phyloP scores from a whole-genome alignment of 2,329 filamentous ascomycete genomes.

The Aspergillus persii region DNA sequence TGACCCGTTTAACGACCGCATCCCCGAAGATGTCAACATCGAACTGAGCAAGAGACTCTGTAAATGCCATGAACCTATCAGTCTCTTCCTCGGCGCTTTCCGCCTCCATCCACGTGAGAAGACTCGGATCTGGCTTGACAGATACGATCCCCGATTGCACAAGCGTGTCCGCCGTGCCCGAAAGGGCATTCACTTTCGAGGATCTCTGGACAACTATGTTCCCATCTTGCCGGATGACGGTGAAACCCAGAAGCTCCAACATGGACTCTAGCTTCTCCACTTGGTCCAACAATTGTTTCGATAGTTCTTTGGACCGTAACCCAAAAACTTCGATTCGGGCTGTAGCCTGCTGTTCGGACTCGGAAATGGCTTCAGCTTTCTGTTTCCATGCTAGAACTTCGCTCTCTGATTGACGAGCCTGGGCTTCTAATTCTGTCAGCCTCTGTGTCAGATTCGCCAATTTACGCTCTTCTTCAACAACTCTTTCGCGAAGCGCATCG shows the following conservation, averaged over 20 bases:
- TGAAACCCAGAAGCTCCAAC: slow-evolving; percentile 82
- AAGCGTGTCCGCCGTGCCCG: slow-evolving; percentile 35
- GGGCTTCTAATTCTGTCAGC: slow-evolving; percentile 72
- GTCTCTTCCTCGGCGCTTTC: slow-evolving; percentile 65
- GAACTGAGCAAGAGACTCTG: slow-evolving; percentile 72
- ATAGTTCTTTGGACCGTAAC: slow-evolving; percentile 74
- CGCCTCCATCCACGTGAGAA: slow-evolving; percentile 80
- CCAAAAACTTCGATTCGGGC: slow-evolving; percentile 68
- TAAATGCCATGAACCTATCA: slow-evolving; percentile 70
- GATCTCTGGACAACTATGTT: slow-evolving; percentile 73
- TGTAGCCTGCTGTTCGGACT: slow-evolving; percentile 36
- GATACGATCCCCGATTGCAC: slow-evolving; percentile 35
- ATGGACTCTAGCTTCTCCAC: slow-evolving; percentile 81
- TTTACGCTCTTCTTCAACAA: slow-evolving; percentile 73
- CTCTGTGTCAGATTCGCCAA: slow-evolving; percentile 66
- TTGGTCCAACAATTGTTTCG: slow-evolving; percentile 76
- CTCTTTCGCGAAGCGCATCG: slow-evolving; percentile 69
- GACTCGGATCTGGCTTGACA: slow-evolving; percentile 61
- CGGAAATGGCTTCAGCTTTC: slow-evolving; percentile 44
- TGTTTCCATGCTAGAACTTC: slow-evolving; percentile 69
- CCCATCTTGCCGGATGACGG: slow-evolving; percentile 70
- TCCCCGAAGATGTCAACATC: slow-evolving; percentile 83
- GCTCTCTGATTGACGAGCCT: slow-evolving; percentile 71
- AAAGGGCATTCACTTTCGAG: slow-evolving; percentile 51
- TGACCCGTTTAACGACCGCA: slow-evolving; percentile 81